Percentiles rank a stretch among this genome's conserved stretches.
phyloP scores from a whole-genome alignment of 306 rosid genomes.

The Vigna mungo region DNA sequence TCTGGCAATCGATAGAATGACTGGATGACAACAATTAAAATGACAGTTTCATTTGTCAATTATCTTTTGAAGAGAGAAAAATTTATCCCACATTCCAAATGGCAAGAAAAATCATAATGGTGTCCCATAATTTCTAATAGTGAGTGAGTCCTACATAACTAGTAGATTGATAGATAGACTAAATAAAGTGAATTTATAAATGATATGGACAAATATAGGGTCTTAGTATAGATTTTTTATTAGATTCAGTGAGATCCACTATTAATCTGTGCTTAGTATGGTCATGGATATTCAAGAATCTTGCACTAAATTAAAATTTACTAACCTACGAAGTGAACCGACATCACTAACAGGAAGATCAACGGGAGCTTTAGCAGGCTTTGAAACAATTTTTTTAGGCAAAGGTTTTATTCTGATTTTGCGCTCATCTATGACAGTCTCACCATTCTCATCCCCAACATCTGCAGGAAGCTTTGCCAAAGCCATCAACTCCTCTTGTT shows the following conservation, averaged over 20 bases:
- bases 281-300: constrained; percentile 20
- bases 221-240: constrained; percentile 22
- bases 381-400: constrained; percentile 68
- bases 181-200: constrained; percentile 6
- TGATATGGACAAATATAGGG: neutral
- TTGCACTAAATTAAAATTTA: constrained; percentile 28
- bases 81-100: neutral
- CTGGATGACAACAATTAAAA: neutral
- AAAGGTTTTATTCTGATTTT: constrained; percentile 95
- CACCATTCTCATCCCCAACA: constrained; percentile 99
- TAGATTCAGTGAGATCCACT: constrained; percentile 17
- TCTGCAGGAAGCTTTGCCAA: constrained; percentile 91
- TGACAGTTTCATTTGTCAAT: neutral
- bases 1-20: neutral
- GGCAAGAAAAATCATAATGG: constrained; percentile 6
- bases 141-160: neutral
- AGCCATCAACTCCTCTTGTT: constrained; percentile 93
- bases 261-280: constrained; percentile 30
- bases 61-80: neutral
- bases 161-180: neutral
- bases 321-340: constrained; percentile 78
- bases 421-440: constrained; percentile 91
- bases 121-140: neutral
- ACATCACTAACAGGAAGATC: constrained; percentile 84
- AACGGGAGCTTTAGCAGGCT: constrained; percentile 60